These are phyloP conservation scores for Uronychia binucleata DNA, from an alignment of 73 alveolate genomes.

Conservation along the genomic window DNA sequence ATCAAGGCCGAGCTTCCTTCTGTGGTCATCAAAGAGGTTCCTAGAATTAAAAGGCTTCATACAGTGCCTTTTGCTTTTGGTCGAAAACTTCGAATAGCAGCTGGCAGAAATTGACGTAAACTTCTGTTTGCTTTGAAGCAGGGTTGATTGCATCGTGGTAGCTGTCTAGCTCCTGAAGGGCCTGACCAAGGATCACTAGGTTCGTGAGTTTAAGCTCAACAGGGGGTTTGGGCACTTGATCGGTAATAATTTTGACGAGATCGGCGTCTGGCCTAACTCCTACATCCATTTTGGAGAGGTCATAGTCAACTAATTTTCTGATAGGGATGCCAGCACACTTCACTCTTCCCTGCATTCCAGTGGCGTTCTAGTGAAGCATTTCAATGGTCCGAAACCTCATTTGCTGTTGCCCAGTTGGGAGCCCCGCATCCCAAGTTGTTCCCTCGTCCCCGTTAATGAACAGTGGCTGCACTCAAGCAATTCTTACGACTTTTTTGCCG, in stretches of 20 bases:
- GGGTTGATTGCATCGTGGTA: not conserved
- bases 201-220: not conserved
- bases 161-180: not conserved
- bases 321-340: slow-evolving; percentile 9
- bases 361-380: not conserved
- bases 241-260: not conserved
- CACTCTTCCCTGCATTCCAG: not conserved
- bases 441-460: not conserved
- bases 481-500: not conserved
- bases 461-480: not conserved
- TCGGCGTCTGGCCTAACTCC: slow-evolving; percentile 14
- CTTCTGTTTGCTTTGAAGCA: not conserved
- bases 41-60: not conserved
- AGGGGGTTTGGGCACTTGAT: not conserved
- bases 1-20: not conserved
- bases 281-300: slow-evolving; percentile 13
- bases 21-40: not conserved
- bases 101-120: not conserved
- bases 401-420: not conserved
- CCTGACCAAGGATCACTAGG: not conserved
- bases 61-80: not conserved
- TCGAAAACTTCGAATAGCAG: not conserved
- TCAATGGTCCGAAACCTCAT: not conserved
- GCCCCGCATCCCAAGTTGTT: not conserved
- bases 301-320: slow-evolving; percentile 19